A percentile compares a stretch with the other conserved stretches of the same genome.
phyloP scores from a whole-genome alignment of 169 alveolate species.

The Plasmodium vivax region DNA sequence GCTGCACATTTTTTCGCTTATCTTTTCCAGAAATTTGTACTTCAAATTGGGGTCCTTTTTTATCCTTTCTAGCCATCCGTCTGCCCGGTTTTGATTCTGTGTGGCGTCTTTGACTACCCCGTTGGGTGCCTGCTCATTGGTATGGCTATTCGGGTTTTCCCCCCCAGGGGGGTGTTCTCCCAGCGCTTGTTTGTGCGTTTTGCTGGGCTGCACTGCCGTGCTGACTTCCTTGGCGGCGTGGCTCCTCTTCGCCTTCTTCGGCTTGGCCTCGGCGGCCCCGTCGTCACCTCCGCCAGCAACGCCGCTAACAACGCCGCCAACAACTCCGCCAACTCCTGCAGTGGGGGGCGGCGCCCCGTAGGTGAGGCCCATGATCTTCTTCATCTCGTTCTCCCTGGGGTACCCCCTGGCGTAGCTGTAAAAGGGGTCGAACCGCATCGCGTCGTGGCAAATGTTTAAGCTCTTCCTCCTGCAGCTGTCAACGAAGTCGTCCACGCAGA shows the following conservation, averaged over 20 bases:
- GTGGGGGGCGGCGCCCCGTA: neutral
- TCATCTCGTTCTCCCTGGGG: slow-evolving; percentile 34
- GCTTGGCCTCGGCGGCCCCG: neutral
- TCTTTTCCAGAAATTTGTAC: slow-evolving; percentile 27
- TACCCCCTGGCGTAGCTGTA: slow-evolving; percentile 31
- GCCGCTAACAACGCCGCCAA: neutral
- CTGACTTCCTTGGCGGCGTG: neutral
- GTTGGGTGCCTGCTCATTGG: neutral
- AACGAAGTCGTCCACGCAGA: slow-evolving; percentile 22
- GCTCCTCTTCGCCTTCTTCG: neutral
- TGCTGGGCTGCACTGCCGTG: neutral
- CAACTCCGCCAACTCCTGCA: neutral
- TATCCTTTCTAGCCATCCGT: slow-evolving; percentile 24
- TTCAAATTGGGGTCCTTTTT: slow-evolving; percentile 23
- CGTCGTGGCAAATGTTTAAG: slow-evolving; percentile 42
- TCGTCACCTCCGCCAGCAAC: neutral
- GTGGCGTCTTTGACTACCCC: neutral
- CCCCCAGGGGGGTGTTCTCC: neutral
- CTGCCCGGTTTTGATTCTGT: neutral
- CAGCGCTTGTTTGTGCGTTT: neutral
- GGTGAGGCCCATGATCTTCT: slow-evolving; percentile 38
- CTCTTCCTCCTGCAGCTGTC: slow-evolving; percentile 18
- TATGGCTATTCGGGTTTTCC: neutral
- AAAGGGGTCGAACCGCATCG: slow-evolving; percentile 8
- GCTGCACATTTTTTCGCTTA: slow-evolving; percentile 51